Percentiles rank a stretch among this genome's conserved stretches.
These are phyloP conservation scores for Phytophthora pistaciae DNA, from an alignment of 352 stramenopile genomes.

Conservation along the genomic window DNA sequence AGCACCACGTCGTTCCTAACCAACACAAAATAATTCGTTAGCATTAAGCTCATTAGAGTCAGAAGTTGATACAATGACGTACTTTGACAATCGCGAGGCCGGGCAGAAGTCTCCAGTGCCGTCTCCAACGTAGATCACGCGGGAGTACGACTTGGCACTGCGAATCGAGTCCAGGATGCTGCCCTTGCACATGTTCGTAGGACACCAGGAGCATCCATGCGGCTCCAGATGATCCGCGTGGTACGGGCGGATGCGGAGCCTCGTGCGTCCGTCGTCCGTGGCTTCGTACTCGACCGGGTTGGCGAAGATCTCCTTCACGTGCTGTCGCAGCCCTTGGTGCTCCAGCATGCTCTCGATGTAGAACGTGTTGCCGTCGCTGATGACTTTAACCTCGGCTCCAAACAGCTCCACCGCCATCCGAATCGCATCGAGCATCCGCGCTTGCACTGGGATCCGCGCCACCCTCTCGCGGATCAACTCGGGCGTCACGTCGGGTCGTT, in stretches of 20 bases:
- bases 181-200: slow-evolving; percentile 86
- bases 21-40: slow-evolving; percentile 7
- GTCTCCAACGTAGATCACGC: slow-evolving; percentile 80
- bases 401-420: slow-evolving; percentile 50
- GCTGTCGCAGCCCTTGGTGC: slow-evolving; percentile 34
- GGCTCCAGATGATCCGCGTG: slow-evolving; percentile 50
- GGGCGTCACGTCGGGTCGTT: slow-evolving; percentile 48
- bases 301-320: slow-evolving; percentile 58
- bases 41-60: neutral
- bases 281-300: slow-evolving; percentile 55
- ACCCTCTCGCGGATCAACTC: slow-evolving; percentile 50
- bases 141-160: slow-evolving; percentile 34
- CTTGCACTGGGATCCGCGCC: slow-evolving; percentile 59
- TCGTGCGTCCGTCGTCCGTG: slow-evolving; percentile 17
- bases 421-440: slow-evolving; percentile 73
- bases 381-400: slow-evolving; percentile 58
- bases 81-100: slow-evolving; percentile 56
- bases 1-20: slow-evolving; percentile 63
- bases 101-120: slow-evolving; percentile 76
- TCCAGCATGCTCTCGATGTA: slow-evolving; percentile 81
- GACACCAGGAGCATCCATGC: slow-evolving; percentile 67
- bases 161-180: slow-evolving; percentile 70
- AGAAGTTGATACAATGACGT: slow-evolving; percentile 12
- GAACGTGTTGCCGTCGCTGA: slow-evolving; percentile 83
- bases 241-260: slow-evolving; percentile 62